Conservation (phyloP, 176 grass and related monocot genomes). For the Aegilops speltoides region DNA sequence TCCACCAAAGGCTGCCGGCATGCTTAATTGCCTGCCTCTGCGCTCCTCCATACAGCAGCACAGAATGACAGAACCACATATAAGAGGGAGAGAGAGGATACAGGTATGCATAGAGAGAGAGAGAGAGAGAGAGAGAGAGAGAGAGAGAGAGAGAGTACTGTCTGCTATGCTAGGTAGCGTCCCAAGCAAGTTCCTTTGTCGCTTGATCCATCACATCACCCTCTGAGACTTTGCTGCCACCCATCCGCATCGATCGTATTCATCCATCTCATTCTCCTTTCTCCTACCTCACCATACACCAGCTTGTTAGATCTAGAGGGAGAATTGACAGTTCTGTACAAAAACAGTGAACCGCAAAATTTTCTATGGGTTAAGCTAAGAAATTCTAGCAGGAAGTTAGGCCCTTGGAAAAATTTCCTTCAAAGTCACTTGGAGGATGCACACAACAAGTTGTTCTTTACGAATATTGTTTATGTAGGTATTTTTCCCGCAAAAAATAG, state of each 20-base stretch:
- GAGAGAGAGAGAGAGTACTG: neutral
- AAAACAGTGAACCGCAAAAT: neutral
- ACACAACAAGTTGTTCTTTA: too few species aligned
- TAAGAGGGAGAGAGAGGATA: neutral
- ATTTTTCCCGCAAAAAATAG: too few species aligned
- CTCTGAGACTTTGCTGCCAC: constrained; percentile 1
- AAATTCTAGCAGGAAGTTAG: neutral
- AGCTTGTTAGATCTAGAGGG: neutral
- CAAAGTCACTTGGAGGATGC: neutral
- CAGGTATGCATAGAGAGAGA: too few species aligned
- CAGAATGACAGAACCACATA: neutral
- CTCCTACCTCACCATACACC: too few species aligned
- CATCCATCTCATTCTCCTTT: neutral
- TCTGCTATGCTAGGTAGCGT: neutral
- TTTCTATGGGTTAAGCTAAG: neutral
- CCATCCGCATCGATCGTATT: neutral
- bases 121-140: too few species aligned
- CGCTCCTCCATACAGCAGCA: neutral
- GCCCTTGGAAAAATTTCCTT: neutral
- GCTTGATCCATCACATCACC: constrained; percentile 5
- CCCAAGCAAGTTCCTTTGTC: neutral
- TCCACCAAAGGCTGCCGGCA: neutral
- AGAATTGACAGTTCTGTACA: neutral
- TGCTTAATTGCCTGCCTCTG: neutral
- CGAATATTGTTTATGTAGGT: neutral